These are phyloP conservation scores for Sphaerulina populicola DNA, from an alignment of 2,329 filamentous ascomycete species.

Conservation along the genomic window DNA sequence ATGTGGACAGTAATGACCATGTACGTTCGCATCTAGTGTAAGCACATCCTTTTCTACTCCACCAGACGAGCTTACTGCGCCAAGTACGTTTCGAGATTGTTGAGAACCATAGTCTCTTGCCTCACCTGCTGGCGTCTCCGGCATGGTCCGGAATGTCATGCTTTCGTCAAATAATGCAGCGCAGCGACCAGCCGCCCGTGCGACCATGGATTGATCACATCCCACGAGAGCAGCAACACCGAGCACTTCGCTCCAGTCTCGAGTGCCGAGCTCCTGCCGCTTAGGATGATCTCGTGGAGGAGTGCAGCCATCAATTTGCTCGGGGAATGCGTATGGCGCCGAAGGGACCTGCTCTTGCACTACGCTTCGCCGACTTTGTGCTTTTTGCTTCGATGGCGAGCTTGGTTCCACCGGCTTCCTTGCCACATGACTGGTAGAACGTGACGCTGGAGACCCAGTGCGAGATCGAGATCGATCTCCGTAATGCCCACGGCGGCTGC, in stretches of 20 bases:
- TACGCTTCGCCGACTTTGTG: background rate
- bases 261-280: slow-evolving; percentile 37
- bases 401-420: background rate
- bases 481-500: slow-evolving; percentile 32
- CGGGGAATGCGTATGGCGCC: background rate
- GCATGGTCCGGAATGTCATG: slow-evolving; percentile 42
- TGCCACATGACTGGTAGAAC: background rate
- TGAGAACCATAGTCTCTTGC: slow-evolving; percentile 18
- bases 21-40: background rate
- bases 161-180: slow-evolving; percentile 64
- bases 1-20: slow-evolving; percentile 22
- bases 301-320: background rate
- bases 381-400: background rate
- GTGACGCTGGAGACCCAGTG: background rate
- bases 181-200: slow-evolving; percentile 65
- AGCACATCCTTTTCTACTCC: background rate
- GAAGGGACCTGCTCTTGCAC: background rate
- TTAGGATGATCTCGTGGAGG: background rate
- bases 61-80: slow-evolving; percentile 20
- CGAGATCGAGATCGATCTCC: slow-evolving; percentile 12
- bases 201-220: slow-evolving; percentile 57
- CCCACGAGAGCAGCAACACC: slow-evolving; percentile 68
- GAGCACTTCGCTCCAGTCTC: slow-evolving; percentile 81
- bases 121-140: slow-evolving; percentile 10
- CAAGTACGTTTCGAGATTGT: background rate